A percentile compares a stretch with the other conserved stretches of the same genome.
phyloP scores from a whole-genome alignment of 2,329 filamentous ascomycete genomes.

The Beauveria pseudobassiana region DNA sequence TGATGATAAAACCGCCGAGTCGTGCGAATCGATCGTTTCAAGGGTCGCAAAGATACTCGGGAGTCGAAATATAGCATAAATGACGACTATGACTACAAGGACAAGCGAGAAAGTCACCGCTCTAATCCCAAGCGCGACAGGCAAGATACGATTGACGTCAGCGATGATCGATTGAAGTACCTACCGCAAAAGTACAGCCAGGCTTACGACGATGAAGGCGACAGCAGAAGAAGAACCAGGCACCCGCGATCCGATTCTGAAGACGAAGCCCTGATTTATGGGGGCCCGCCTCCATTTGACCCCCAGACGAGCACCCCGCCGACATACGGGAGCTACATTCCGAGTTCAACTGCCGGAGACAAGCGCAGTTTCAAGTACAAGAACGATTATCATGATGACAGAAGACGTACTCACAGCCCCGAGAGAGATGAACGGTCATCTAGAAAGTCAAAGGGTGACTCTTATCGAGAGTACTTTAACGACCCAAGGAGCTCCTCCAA shows the following conservation, averaged over 20 bases:
- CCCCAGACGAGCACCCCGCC: conserved; percentile 11
- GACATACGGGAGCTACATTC: conserved; percentile 23
- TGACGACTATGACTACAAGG: conserved; percentile 22
- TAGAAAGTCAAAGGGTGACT: background rate
- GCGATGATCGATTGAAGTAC: conserved; percentile 34
- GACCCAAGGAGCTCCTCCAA: conserved; percentile 33
- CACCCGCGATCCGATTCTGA: conserved; percentile 17
- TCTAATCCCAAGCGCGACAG: conserved; percentile 16
- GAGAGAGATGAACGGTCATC: conserved; percentile 13
- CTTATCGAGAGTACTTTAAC: conserved; percentile 15
- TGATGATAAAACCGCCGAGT: conserved; percentile 14
- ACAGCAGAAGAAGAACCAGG: conserved; percentile 12
- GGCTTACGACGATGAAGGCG: conserved; percentile 22
- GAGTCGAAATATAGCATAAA: conserved; percentile 12
- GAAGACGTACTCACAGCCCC: conserved; percentile 5
- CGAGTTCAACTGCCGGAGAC: conserved; percentile 15
- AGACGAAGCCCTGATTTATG: conserved; percentile 46
- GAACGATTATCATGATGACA: conserved; percentile 4
- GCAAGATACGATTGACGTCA: conserved; percentile 16
- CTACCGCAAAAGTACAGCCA: conserved; percentile 42
- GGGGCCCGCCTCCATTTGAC: conserved; percentile 22
- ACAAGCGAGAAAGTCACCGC: conserved; percentile 22
- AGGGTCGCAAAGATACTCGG: conserved; percentile 14
- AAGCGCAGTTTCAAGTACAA: conserved; percentile 19
- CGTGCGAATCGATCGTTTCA: conserved; percentile 10